Evolutionary conservation across 768 basidiomycete species (phyloP).

Genomic region (Collybiopsis confluens): DNA sequence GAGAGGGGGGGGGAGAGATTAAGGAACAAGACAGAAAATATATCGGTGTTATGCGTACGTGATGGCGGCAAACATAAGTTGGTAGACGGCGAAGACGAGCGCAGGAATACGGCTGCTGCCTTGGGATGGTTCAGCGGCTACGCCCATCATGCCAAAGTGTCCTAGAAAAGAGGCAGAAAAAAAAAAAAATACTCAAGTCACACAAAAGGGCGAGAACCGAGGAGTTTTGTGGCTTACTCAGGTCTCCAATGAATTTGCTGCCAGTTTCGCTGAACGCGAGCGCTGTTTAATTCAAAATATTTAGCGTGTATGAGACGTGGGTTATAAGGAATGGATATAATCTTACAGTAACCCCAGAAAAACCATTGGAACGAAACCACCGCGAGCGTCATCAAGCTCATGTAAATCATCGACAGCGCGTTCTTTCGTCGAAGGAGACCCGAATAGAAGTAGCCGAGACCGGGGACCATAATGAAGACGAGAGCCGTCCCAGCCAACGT

Average conservation of each 20-base stretch:
- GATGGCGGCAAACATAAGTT: conserved; percentile 87
- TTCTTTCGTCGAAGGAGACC: conserved; percentile 91
- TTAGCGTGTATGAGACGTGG: too few relatives aligned
- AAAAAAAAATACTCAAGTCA: not conserved
- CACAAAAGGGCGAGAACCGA: too few relatives aligned
- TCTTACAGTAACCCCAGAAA: conserved; percentile 83
- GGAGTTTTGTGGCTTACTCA: conserved; percentile 69
- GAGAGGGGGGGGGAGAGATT: conserved; percentile 9
- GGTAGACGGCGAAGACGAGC: conserved; percentile 79
- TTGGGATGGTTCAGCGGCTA: conserved; percentile 70
- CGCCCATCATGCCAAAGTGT: conserved; percentile 80
- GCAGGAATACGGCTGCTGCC: conserved; percentile 70
- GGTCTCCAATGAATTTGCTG: conserved; percentile 75
- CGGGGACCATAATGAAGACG: conserved; percentile 83
- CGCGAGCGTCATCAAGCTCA: conserved; percentile 71
- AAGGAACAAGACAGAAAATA: conserved; percentile 11
- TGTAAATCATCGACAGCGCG: conserved; percentile 85
- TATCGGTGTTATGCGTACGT: conserved; percentile 45
- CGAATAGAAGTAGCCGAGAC: conserved; percentile 86
- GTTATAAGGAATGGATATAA: too few relatives aligned
- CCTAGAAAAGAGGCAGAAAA: conserved; percentile 30
- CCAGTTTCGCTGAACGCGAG: conserved; percentile 83
- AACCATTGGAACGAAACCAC: conserved; percentile 92
- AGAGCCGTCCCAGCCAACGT: conserved; percentile 70
- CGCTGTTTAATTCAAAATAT: too few relatives aligned